Percentiles rank a stretch among this genome's conserved stretches.
Conservation (phyloP, 148 eudicot species). For the Pharnaceum exiguum region DNA sequence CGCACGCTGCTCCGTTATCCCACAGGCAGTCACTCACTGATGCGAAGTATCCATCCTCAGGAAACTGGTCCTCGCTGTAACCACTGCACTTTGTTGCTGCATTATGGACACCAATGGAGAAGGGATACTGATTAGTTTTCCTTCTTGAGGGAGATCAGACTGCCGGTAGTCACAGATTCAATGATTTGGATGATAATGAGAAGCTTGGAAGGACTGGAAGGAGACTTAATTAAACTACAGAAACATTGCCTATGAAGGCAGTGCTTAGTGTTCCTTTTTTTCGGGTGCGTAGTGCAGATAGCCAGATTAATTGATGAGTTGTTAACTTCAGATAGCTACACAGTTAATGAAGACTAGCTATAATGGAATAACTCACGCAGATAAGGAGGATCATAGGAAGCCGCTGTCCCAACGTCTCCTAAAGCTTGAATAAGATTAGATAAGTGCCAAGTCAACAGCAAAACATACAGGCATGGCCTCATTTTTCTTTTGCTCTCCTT, state of each 20-base stretch:
- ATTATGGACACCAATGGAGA: not conserved
- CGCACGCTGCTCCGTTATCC: slow-evolving; percentile 9
- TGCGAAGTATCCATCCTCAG: slow-evolving; percentile 9
- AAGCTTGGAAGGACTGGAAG: no score
- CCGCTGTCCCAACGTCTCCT: slow-evolving; percentile 10
- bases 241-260: no score
- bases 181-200: no score
- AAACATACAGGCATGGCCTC: not conserved
- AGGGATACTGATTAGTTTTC: not conserved
- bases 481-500: no score
- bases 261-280: no score
- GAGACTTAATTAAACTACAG: no score
- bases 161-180: no score
- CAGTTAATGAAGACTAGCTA: no score
- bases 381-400: slow-evolving; percentile 8
- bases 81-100: slow-evolving; percentile 12
- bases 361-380: no score
- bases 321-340: no score
- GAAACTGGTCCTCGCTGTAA: slow-evolving; percentile 11
- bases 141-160: not conserved
- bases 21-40: slow-evolving; percentile 13
- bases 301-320: no score
- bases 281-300: no score
- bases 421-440: not conserved
- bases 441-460: not conserved